phyloP scores from a whole-genome alignment of 2,329 filamentous ascomycete species.

The Epichloe festucae region DNA sequence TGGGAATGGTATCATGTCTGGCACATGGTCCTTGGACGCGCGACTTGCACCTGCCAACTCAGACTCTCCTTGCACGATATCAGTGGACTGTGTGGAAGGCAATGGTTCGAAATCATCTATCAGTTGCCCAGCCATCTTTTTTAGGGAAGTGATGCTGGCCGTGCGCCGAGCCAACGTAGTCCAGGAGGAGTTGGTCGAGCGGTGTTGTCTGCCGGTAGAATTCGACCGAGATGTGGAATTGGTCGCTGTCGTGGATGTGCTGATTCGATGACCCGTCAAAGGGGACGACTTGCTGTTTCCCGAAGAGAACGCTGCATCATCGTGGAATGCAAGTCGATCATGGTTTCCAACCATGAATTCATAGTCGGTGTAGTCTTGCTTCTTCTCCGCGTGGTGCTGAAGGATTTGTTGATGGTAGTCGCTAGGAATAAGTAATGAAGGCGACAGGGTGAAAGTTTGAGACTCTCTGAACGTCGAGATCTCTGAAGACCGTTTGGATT shows the following conservation, averaged over 20 bases:
- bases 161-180: constrained; percentile 43
- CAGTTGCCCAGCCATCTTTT: constrained; percentile 21
- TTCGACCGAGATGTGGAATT: constrained; percentile 32
- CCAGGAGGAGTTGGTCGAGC: constrained; percentile 39
- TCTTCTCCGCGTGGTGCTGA: constrained; percentile 15
- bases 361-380: constrained; percentile 20
- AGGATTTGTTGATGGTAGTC: constrained; percentile 46
- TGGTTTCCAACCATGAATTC: constrained; percentile 9
- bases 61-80: constrained; percentile 8
- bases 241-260: constrained; percentile 42
- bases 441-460: constrained; percentile 46
- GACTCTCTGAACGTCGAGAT: constrained; percentile 45
- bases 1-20: constrained; percentile 21
- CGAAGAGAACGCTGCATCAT: constrained; percentile 7
- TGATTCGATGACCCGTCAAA: constrained; percentile 30
- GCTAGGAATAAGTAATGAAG: constrained; percentile 47
- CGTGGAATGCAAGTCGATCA: constrained; percentile 8
- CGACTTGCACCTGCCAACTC: constrained; percentile 8
- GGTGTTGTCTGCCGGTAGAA: constrained; percentile 37
- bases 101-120: constrained; percentile 20
- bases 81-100: constrained; percentile 14
- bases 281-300: constrained; percentile 8
- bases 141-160: constrained; percentile 34
- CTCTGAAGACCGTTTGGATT: constrained; percentile 30
- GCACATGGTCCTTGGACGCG: constrained; percentile 18